A percentile compares a stretch with the other conserved stretches of the same genome.
Evolutionary conservation across 495 filamentous ascomycete species (phyloP).

Genomic region (Xeromyces bisporus): DNA sequence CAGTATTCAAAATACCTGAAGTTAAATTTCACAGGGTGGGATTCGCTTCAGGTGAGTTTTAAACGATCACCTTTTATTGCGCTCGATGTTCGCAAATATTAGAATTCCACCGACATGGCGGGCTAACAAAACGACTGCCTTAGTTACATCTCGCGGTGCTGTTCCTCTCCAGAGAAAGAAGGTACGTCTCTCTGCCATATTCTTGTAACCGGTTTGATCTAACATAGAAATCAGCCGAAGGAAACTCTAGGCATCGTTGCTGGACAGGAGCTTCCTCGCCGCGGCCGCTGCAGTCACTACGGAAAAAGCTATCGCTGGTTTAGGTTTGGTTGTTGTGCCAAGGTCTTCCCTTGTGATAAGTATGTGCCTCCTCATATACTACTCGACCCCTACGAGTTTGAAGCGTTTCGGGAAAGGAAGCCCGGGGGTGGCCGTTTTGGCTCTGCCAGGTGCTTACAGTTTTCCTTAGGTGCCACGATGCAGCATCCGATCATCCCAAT

Average conservation of each 20-base stretch:
- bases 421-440: too few relatives aligned
- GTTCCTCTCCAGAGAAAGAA: slow-evolving; percentile 36
- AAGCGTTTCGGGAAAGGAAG: too few relatives aligned
- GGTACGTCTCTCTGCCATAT: slow-evolving; percentile 10
- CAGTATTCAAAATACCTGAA: slow-evolving; percentile 56
- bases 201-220: neutral
- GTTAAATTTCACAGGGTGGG: slow-evolving; percentile 65
- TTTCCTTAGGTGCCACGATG: slow-evolving; percentile 65
- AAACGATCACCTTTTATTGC: neutral
- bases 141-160: slow-evolving; percentile 16
- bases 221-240: slow-evolving; percentile 16
- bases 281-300: slow-evolving; percentile 67
- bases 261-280: slow-evolving; percentile 59
- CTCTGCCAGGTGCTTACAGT: too few relatives aligned
- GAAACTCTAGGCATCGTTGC: slow-evolving; percentile 65
- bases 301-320: slow-evolving; percentile 75
- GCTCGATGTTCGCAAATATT: too few relatives aligned
- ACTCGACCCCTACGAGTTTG: too few relatives aligned
- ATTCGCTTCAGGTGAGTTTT: slow-evolving; percentile 27
- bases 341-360: slow-evolving; percentile 66
- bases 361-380: slow-evolving; percentile 12
- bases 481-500: slow-evolving; percentile 48
- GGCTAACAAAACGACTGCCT: too few relatives aligned
- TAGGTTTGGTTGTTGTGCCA: slow-evolving; percentile 46
- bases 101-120: too few relatives aligned